Evolutionary conservation across 176 grass and related monocot species (phyloP).

Genomic region (Ensete glaucum): DNA sequence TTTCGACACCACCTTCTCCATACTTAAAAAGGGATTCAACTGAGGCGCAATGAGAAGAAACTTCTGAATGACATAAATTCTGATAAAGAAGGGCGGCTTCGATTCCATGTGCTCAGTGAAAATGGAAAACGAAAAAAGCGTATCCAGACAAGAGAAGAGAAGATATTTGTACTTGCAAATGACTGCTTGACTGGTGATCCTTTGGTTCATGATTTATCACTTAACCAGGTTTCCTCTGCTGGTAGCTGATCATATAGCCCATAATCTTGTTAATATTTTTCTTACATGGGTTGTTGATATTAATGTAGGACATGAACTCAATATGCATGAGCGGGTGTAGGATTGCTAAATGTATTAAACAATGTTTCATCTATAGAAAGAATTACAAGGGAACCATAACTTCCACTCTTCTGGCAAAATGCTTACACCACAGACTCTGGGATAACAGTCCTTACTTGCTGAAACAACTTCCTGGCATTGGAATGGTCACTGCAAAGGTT

Average conservation of each 20-base stretch:
- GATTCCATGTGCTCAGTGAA: slow-evolving; percentile 59
- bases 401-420: slow-evolving; percentile 78
- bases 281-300: not conserved
- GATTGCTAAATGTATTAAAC: slow-evolving; percentile 92
- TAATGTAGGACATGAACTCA: slow-evolving; percentile 60
- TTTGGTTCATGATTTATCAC: slow-evolving; percentile 72
- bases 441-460: slow-evolving; percentile 69
- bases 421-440: slow-evolving; percentile 83
- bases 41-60: slow-evolving; percentile 90
- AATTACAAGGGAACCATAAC: slow-evolving; percentile 61
- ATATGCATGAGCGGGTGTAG: slow-evolving; percentile 82
- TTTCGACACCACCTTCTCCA: slow-evolving; percentile 8
- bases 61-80: slow-evolving; percentile 77
- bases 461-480: slow-evolving; percentile 91
- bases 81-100: slow-evolving; percentile 73
- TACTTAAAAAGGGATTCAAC: slow-evolving; percentile 73
- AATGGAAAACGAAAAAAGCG: slow-evolving; percentile 89
- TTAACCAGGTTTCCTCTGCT: slow-evolving; percentile 54
- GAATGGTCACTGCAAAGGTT: slow-evolving; percentile 96
- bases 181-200: slow-evolving; percentile 88
- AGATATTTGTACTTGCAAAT: slow-evolving; percentile 84
- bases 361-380: slow-evolving; percentile 82
- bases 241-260: slow-evolving; percentile 1
- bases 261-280: not conserved
- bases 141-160: slow-evolving; percentile 86